phyloP scores from a whole-genome alignment of 495 filamentous ascomycete genomes.

The Diplogelasinospora grovesii region DNA sequence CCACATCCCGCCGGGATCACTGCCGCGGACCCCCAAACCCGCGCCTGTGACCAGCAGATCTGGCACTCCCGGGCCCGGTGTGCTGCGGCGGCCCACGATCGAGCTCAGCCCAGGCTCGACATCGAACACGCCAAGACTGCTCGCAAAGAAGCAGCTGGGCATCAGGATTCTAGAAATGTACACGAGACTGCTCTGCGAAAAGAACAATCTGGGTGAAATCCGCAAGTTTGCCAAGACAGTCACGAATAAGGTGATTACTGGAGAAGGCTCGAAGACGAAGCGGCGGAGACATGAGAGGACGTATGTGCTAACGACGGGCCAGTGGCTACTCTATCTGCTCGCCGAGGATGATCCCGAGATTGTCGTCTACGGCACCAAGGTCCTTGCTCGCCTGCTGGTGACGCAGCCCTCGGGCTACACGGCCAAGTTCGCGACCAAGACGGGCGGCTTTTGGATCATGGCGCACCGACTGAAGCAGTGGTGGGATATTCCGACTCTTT shows the following conservation, averaged over 20 bases:
- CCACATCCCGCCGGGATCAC: conserved; percentile 53
- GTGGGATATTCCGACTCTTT: conserved; percentile 81
- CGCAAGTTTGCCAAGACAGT: conserved; percentile 90
- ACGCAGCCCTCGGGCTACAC: conserved; percentile 72
- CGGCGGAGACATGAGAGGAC: too few relatives aligned
- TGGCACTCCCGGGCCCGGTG: conserved; percentile 24
- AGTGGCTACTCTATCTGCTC: conserved; percentile 95
- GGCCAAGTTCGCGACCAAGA: conserved; percentile 76
- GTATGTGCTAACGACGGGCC: conserved; percentile 34
- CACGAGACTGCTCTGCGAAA: conserved; percentile 71
- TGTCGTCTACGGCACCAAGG: conserved; percentile 73
- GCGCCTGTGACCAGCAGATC: conserved; percentile 32
- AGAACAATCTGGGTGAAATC: conserved; percentile 57
- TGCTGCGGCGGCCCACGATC: conserved; percentile 28
- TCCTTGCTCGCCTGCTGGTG: conserved; percentile 79
- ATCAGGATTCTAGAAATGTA: conserved; percentile 75
- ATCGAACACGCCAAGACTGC: conserved; percentile 17
- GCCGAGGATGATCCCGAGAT: conserved; percentile 81
- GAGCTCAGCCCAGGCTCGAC: conserved; percentile 13
- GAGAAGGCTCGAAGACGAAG: conserved; percentile 12
- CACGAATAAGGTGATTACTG: conserved; percentile 76
- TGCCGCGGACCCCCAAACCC: conserved; percentile 47
- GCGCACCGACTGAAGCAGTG: conserved; percentile 72
- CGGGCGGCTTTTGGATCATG: conserved; percentile 80
- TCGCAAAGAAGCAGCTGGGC: conserved; percentile 59